phyloP scores from a whole-genome alignment of 192 early-diverging fungal genomes.

The Coemansia sp. region DNA sequence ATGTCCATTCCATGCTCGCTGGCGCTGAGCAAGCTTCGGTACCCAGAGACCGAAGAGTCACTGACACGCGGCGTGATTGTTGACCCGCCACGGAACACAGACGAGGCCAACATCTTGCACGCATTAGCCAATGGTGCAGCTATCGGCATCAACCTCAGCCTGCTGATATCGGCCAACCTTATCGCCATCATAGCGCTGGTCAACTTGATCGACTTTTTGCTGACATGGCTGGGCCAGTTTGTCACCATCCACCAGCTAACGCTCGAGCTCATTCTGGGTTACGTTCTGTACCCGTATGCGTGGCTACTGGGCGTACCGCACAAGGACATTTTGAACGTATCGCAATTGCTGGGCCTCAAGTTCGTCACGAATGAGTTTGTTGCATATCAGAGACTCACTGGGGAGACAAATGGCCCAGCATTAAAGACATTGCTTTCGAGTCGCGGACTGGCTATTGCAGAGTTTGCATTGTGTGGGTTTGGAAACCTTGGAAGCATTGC shows the following conservation, averaged over 20 bases:
- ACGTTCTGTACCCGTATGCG: constrained; percentile 77
- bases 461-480: constrained; percentile 88
- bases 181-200: constrained; percentile 78
- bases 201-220: constrained; percentile 67
- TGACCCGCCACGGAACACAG: constrained; percentile 61
- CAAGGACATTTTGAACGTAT: constrained; percentile 61
- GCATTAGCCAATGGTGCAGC: constrained; percentile 85
- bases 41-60: constrained; percentile 83
- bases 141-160: constrained; percentile 73
- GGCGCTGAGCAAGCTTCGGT: constrained; percentile 83
- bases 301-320: constrained; percentile 70
- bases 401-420: constrained; percentile 16
- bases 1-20: constrained; percentile 90
- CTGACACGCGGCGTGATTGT: constrained; percentile 72
- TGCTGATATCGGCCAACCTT: constrained; percentile 77
- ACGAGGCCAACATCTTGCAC: constrained; percentile 78
- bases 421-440: constrained; percentile 45
- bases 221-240: constrained; percentile 74
- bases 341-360: constrained; percentile 73
- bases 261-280: constrained; percentile 74
- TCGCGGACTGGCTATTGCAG: constrained; percentile 61
- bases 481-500: constrained; percentile 86
- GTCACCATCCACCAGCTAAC: constrained; percentile 64
- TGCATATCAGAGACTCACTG: constrained; percentile 65
- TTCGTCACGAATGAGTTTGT: constrained; percentile 89